phyloP scores from a whole-genome alignment of 2,329 filamentous ascomycete genomes.

The Sphaceloma murrayae region DNA sequence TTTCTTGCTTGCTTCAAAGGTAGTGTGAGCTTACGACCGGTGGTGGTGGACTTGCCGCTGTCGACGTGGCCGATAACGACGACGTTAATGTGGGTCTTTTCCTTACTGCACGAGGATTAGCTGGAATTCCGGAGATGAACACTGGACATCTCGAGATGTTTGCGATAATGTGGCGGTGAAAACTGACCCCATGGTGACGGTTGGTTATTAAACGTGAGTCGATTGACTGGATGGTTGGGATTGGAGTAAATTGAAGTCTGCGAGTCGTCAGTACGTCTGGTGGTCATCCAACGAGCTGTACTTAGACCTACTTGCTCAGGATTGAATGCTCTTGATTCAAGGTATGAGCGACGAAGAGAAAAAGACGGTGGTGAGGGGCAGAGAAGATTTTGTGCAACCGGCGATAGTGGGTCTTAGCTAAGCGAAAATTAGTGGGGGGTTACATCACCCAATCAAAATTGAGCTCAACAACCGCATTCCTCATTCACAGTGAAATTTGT shows the following conservation, averaged over 20 bases:
- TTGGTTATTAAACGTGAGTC: conserved; percentile 25
- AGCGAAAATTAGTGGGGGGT: too few relatives aligned
- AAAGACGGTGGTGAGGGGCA: conserved; percentile 19
- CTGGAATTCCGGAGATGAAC: conserved; percentile 19
- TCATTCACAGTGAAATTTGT: too few relatives aligned
- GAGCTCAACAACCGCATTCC: too few relatives aligned
- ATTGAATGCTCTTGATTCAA: conserved; percentile 23
- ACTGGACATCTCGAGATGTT: conserved; percentile 19
- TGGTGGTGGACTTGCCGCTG: conserved; percentile 97
- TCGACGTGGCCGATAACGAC: conserved; percentile 99
- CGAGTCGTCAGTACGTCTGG: background rate
- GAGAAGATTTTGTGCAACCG: conserved; percentile 20
- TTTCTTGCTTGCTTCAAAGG: conserved; percentile 24
- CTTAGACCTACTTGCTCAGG: conserved; percentile 20
- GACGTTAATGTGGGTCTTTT: conserved; percentile 89
- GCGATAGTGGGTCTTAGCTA: too few relatives aligned
- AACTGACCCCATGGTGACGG: conserved; percentile 51
- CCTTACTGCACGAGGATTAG: conserved; percentile 58
- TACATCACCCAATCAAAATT: too few relatives aligned
- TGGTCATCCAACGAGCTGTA: background rate
- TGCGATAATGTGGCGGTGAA: conserved; percentile 18
- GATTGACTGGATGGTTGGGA: conserved; percentile 24
- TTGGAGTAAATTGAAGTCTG: conserved; percentile 26
- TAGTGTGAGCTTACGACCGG: conserved; percentile 53
- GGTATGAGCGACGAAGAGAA: conserved; percentile 23